These are phyloP conservation scores for Ophiostoma australiae DNA, from an alignment of 2,329 filamentous ascomycete genomes.

Conservation along the genomic window DNA sequence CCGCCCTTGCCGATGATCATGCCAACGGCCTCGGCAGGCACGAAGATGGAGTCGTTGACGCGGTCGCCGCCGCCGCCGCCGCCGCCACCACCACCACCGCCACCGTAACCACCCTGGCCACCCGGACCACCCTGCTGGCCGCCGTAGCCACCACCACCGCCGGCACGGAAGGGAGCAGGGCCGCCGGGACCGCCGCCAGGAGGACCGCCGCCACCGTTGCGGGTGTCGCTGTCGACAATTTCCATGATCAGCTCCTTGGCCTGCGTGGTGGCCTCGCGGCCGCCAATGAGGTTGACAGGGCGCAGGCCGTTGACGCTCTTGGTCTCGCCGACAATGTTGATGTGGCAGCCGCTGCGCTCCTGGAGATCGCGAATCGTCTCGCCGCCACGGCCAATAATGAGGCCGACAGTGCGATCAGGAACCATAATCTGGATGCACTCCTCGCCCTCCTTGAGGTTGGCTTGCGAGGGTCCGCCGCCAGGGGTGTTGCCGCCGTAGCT, in stretches of 20 bases:
- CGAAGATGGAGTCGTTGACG: constrained; percentile 74
- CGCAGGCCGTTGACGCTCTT: constrained; percentile 87
- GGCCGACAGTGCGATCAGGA: constrained; percentile 82
- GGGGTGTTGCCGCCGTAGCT: constrained; percentile 32
- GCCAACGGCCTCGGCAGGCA: constrained; percentile 85
- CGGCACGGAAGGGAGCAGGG: constrained; percentile 30
- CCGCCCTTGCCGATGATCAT: constrained; percentile 97
- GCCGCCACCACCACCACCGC: constrained; percentile 36
- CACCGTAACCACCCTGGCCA: constrained; percentile 28
- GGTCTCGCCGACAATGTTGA: constrained; percentile 90
- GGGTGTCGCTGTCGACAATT: constrained; percentile 86
- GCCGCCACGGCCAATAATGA: constrained; percentile 90
- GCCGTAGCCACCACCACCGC: constrained; percentile 34
- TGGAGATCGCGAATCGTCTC: constrained; percentile 91
- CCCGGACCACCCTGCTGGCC: constrained; percentile 23
- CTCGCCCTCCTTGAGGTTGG: constrained; percentile 66
- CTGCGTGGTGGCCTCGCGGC: constrained; percentile 64
- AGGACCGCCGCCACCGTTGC: constrained; percentile 38
- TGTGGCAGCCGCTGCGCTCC: constrained; percentile 87
- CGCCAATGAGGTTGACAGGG: constrained; percentile 85
- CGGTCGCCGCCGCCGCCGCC: constrained; percentile 55
- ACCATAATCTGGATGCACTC: constrained; percentile 92
- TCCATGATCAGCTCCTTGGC: constrained; percentile 88
- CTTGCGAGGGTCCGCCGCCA: constrained; percentile 36
- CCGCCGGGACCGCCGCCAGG: constrained; percentile 26